Base-by-base conservation (phyloP, 148 eudicot species). In the Rhododendron simsii region DNA sequence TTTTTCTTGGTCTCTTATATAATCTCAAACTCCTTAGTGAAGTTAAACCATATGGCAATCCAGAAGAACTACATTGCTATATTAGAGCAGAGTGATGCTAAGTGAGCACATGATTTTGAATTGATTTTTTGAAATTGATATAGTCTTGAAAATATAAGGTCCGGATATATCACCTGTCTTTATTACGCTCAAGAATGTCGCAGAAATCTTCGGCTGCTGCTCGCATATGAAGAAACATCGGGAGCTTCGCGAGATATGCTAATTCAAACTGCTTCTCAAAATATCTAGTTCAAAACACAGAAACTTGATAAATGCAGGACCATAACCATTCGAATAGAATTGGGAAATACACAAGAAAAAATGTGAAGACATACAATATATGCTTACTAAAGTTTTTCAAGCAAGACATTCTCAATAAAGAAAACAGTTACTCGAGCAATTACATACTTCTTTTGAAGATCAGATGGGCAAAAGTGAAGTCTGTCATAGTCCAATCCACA, bases 181-280 rank as follows among this genome's bases (percentile, higher is more conserved):
- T 93, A 65, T 93, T 94, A 88, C 84, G 91, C 85, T 91, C 92
- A 55, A 95, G 87, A 90, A 97, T 94, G 86, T 91, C 88, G 86
- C 98, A 93, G 90, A 97, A 97, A 93, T 97, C 99, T 80, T 92
- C 91, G 41, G 98, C 96, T 81, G 99, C 99, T 85, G 93, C 99
- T 83, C 99, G 93, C 99, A 97, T 97, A 87, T 97, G 99, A 81
- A 97, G 91, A 92, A 97, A 97, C 99, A 97, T 97, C 20, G 99
- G 99, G 87, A 97, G 91, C 94, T 94, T 97, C 92, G 87, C 88
- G 47, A 87, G 83, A 89, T 92, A 74, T 76, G 99, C 99, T 86
- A 96, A 90, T 85, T 96, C 96, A 92, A 95, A 96, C 87, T 96
- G 99, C 95, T 92, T 96, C 83, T 93, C 93, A 89, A 96, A 96